Conservation (phyloP, 2,329 filamentous ascomycete species). For the Sclerotinia spermophila region DNA sequence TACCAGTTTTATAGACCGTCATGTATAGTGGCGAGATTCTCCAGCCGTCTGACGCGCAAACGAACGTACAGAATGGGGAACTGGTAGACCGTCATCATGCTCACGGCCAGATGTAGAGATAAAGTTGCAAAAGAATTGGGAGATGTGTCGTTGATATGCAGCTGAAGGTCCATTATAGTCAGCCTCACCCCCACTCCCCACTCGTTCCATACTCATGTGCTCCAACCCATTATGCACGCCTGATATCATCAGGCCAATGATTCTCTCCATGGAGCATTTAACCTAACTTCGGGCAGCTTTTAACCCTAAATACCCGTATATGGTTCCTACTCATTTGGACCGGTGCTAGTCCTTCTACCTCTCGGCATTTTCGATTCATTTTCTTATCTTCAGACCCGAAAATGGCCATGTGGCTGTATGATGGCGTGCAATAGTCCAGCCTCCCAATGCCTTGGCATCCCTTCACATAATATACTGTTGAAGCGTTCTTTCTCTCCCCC, state of each 20-base stretch:
- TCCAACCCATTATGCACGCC: conserved; percentile 8
- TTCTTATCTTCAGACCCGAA: not conserved
- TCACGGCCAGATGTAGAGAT: conserved; percentile 2
- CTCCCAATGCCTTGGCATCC: conserved; percentile 18
- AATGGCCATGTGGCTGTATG: conserved; percentile 12
- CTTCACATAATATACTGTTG: conserved; percentile 14
- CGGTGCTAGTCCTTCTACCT: not conserved
- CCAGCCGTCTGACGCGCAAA: conserved; percentile 1
- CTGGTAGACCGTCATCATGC: conserved; percentile 4
- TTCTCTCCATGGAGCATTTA: not conserved
- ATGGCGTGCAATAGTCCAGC: conserved; percentile 21
- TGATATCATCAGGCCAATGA: conserved; percentile 11
- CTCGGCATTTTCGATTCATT: not conserved
- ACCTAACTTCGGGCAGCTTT: not conserved
- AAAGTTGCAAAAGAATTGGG: not conserved
- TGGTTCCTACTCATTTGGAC: not conserved
- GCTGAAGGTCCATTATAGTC: conserved; percentile 13
- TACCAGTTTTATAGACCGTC: not conserved
- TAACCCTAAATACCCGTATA: not conserved
- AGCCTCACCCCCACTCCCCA: conserved; percentile 17
- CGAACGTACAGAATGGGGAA: not conserved
- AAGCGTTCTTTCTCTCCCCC: not conserved
- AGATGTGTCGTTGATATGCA: conserved; percentile 13
- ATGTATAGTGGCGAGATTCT: not conserved
- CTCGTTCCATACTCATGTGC: conserved; percentile 2